Evolutionary conservation across 768 basidiomycete genomes (phyloP), one percentile per base, ranked within the genome.

Genomic region (Lactarius tabidus): DNA sequence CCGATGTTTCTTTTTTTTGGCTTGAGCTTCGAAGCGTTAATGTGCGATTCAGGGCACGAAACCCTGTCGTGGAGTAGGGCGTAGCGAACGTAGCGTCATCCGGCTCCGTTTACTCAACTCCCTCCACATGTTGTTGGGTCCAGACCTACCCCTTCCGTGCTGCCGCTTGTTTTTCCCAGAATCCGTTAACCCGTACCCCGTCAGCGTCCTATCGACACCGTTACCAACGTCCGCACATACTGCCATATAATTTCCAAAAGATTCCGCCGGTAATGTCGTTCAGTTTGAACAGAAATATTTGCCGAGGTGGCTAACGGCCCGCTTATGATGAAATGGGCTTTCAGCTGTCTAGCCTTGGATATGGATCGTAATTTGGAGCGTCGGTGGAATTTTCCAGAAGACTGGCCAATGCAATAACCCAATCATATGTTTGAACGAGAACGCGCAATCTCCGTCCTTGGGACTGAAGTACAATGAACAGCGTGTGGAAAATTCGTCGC

Each of bases 361-460:
- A 23, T 48, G 35, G 59, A 18, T 8, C 15, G 59, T 52, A 60
- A 52, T 52, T 56, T 59, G 43, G 41, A 31, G 64, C 54, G 43
- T 56, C 45, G 54, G 52, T 61, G 64, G 59, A 57, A 65, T 51
- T 60, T 57, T 36, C 23, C n/a, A 65, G 64, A 65, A 65, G 59
- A 36, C 31, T 33, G 45, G 28, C 29, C 43, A 59, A 31, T 58
- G 29, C 29, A 33, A 54, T 9, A 10, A 18, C 53, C 31, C 53
- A 54, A 54, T 54, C 53, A 54, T 54, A 29, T 29, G 53, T 54
- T 33, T 54, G 53, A 29, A 20, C 3, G 14, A 33, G 51, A 28
- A 53, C 60, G 60, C 58, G 64, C 64, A 61, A 65, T 65, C 56
- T 65, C 64, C 64, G 64, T 55, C 48, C 45, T 48, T 28, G 20